Evolutionary conservation across 129 eudicot species (phyloP).

Genomic region (Flaveria bidentis): DNA sequence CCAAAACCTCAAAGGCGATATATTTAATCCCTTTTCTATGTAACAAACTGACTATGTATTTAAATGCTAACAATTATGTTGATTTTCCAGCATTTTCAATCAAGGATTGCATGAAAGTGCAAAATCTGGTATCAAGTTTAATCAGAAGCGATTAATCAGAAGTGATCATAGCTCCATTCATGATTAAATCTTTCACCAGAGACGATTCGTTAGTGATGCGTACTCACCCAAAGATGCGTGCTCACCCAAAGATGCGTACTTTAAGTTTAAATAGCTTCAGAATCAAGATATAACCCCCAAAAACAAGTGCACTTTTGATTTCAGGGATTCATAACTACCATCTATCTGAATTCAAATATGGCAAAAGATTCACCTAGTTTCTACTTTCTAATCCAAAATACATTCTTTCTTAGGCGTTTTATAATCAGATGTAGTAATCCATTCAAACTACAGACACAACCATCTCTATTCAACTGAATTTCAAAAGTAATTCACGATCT

Average conservation of each 20-base stretch:
- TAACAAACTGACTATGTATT: constrained; percentile 5
- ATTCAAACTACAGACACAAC: not conserved
- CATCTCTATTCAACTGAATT: not conserved
- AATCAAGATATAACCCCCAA: not conserved
- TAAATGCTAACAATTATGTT: not conserved
- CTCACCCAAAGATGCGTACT: not conserved
- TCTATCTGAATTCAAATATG: not conserved
- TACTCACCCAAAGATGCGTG: not conserved
- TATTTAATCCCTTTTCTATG: not conserved
- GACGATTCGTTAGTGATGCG: not conserved
- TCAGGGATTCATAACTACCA: too few relatives aligned
- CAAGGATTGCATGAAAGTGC: not conserved
- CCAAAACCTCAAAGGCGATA: not conserved
- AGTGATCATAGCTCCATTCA: not conserved
- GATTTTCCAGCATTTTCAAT: not conserved
- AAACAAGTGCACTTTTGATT: not conserved
- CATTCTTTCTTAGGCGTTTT: not conserved
- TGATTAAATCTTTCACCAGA: not conserved
- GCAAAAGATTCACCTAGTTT: not conserved
- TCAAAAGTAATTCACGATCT: not conserved
- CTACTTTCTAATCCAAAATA: not conserved
- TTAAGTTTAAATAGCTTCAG: not conserved
- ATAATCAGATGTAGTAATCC: not conserved
- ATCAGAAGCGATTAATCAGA: not conserved
- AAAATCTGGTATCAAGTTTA: not conserved